These are phyloP conservation scores for Ogataea kodamae DNA, from an alignment of 805 yeast species.

Conservation along the genomic window DNA sequence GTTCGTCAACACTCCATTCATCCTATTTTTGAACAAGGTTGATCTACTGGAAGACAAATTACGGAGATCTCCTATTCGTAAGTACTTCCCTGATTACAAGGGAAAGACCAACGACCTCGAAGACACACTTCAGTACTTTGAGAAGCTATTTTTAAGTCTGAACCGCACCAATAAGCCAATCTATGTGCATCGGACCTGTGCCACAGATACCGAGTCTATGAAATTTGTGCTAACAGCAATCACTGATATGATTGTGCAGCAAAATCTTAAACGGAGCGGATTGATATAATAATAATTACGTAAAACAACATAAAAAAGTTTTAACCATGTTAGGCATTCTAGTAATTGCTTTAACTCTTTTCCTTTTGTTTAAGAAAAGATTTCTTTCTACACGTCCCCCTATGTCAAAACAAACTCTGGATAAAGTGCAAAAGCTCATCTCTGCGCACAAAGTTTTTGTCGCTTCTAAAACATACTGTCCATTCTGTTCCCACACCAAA, in stretches of 20 bases:
- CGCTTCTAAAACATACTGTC: constrained; percentile 79
- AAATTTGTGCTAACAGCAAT: constrained; percentile 87
- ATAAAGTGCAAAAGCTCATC: constrained; percentile 62
- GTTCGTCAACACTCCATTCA: constrained; percentile 84
- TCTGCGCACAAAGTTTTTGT: constrained; percentile 65
- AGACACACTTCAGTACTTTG: constrained; percentile 70
- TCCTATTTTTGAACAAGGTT: constrained; percentile 82
- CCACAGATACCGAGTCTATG: constrained; percentile 90
- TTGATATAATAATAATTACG: constrained; percentile 40
- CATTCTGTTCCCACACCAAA: constrained; percentile 55
- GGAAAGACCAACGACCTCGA: constrained; percentile 64
- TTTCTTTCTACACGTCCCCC: constrained; percentile 25
- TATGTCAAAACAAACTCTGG: constrained; percentile 57
- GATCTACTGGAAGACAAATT: constrained; percentile 78
- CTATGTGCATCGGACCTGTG: constrained; percentile 91
- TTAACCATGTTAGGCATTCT: neutral
- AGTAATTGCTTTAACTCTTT: neutral
- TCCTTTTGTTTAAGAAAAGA: constrained; percentile 2
- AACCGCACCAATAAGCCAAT: constrained; percentile 69
- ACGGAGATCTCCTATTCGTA: constrained; percentile 56
- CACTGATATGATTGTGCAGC: constrained; percentile 84
- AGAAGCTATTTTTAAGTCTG: constrained; percentile 56
- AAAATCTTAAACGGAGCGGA: constrained; percentile 76
- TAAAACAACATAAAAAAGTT: too few relatives aligned
- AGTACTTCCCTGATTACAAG: constrained; percentile 73